phyloP scores from a whole-genome alignment of 192 early-diverging fungal genomes.

The Chytriomyces sp. region DNA sequence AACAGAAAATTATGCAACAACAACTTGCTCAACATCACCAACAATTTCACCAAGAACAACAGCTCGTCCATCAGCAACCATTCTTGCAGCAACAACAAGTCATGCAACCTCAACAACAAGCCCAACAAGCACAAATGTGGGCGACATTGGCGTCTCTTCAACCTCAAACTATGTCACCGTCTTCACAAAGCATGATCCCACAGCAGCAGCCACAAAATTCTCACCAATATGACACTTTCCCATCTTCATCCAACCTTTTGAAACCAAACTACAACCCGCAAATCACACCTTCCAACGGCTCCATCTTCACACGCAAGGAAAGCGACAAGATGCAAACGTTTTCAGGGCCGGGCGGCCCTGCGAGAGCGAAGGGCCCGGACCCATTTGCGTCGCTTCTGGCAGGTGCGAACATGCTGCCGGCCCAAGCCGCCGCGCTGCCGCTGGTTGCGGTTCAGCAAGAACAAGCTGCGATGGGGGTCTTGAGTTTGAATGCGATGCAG shows the following conservation, averaged over 20 bases:
- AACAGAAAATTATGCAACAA: conserved; percentile 34
- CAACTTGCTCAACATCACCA: conserved; percentile 28
- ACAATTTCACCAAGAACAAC: conserved; percentile 42
- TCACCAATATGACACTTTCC: too few species aligned
- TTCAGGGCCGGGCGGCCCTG: too few species aligned
- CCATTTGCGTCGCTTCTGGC: conserved; percentile 2
- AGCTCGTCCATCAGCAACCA: conserved; percentile 21
- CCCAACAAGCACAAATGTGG: too few species aligned
- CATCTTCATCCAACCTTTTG: neutral
- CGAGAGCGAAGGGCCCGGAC: too few species aligned
- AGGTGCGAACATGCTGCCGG: conserved; percentile 12
- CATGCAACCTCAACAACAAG: neutral
- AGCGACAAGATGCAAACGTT: too few species aligned
- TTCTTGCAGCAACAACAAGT: neutral
- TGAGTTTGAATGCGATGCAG: neutral
- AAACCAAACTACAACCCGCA: conserved; percentile 20
- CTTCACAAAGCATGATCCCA: neutral
- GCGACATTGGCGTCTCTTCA: too few species aligned
- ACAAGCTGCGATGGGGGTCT: neutral
- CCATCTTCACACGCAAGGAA: neutral
- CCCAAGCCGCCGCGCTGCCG: neutral
- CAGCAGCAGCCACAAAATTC: too few species aligned
- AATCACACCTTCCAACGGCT: neutral
- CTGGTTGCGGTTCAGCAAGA: neutral
- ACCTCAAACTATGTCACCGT: neutral